Percentiles rank a stretch among this genome's conserved stretches.
Evolutionary conservation across 352 stramenopile species (phyloP).

Genomic region (Elongisporangium prolatum): DNA sequence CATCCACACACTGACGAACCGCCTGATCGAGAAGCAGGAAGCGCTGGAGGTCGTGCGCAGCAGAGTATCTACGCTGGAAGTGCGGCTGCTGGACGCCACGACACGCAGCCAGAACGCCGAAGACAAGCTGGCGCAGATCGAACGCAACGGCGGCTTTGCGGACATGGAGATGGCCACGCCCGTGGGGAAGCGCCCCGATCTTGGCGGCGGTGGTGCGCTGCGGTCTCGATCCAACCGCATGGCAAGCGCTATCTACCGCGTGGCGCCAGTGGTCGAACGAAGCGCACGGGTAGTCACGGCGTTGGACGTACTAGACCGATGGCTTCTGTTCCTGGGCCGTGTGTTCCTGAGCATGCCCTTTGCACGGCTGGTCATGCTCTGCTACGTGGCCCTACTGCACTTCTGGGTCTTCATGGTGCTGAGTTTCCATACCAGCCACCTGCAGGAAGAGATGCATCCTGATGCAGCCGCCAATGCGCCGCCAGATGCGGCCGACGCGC

Average conservation of each 20-base stretch:
- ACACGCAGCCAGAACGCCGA: constrained; percentile 38
- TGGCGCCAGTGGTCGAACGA: constrained; percentile 66
- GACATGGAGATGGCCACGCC: constrained; percentile 66
- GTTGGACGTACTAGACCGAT: constrained; percentile 64
- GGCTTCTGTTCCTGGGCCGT: constrained; percentile 71
- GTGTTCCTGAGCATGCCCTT: constrained; percentile 74
- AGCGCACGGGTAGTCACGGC: constrained; percentile 60
- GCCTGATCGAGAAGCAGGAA: constrained; percentile 81
- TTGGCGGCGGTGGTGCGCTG: constrained; percentile 8
- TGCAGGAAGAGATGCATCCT: constrained; percentile 70
- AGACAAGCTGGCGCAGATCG: constrained; percentile 53
- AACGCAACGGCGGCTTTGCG: constrained; percentile 49
- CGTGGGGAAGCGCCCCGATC: constrained; percentile 20
- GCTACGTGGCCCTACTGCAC: constrained; percentile 79
- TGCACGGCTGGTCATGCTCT: constrained; percentile 65
- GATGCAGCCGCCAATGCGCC: constrained; percentile 10
- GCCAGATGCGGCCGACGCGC: background rate
- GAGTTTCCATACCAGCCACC: constrained; percentile 84
- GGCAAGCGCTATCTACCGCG: constrained; percentile 50
- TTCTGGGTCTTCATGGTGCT: constrained; percentile 84
- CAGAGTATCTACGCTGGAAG: constrained; percentile 63
- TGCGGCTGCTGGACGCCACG: constrained; percentile 58
- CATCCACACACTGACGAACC: constrained; percentile 77
- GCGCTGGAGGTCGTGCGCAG: constrained; percentile 62
- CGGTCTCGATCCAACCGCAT: constrained; percentile 62